Evolutionary conservation across 73 alveolate species (phyloP).

Genomic region (Uronychia setigera): DNA sequence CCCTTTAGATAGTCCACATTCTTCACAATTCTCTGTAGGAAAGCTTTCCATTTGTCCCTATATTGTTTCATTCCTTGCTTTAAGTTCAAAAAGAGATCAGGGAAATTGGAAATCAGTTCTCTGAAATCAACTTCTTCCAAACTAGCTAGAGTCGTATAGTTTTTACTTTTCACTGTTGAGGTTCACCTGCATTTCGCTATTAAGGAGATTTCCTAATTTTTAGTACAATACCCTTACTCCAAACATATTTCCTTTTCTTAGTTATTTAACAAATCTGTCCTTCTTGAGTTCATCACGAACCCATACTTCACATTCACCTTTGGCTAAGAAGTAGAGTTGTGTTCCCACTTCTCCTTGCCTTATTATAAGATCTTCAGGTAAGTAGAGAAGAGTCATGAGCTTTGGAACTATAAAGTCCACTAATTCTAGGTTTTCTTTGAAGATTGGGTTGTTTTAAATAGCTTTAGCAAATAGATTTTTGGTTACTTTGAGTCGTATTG

Average conservation of each 20-base stretch:
- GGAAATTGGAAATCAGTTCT: not conserved
- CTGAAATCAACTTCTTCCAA: not conserved
- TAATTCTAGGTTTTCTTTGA: not conserved
- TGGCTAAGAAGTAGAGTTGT: conserved; percentile 5
- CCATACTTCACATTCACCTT: conserved; percentile 41
- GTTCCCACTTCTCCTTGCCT: conserved; percentile 29
- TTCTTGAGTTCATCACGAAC: conserved; percentile 31
- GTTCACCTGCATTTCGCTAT: conserved; percentile 10
- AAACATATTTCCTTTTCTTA: conserved; percentile 6
- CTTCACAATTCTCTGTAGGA: not conserved
- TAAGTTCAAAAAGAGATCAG: not conserved
- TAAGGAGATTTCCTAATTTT: conserved; percentile 54
- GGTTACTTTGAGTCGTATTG: conserved; percentile 9
- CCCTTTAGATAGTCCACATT: conserved; percentile 1
- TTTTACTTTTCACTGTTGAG: conserved; percentile 24
- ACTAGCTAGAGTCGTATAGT: conserved; percentile 15
- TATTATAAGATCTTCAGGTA: conserved; percentile 28
- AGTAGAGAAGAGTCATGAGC: conserved; percentile 21
- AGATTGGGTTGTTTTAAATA: conserved; percentile 11
- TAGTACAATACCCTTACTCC: conserved; percentile 9
- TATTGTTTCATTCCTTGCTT: not conserved
- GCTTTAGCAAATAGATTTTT: conserved; percentile 8
- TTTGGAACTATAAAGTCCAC: conserved; percentile 4
- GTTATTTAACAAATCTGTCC: not conserved
- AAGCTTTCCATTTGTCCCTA: not conserved